Evolutionary conservation across 164 flowering plant species (phyloP).

Genomic region (Litsea cubeba): DNA sequence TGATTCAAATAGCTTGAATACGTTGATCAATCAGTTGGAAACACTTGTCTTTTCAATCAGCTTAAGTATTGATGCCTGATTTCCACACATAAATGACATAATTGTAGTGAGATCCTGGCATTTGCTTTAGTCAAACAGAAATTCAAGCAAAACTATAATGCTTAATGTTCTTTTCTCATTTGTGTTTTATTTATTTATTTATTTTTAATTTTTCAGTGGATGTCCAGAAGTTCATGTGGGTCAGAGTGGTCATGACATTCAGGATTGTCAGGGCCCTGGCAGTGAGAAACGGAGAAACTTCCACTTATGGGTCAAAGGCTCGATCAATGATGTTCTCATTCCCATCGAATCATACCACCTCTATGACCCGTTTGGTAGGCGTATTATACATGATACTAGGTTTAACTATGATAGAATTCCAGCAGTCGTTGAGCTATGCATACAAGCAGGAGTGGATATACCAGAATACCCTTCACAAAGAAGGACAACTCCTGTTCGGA

Average conservation of each 20-base stretch:
- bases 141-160: not conserved
- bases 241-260: slow-evolving; percentile 57
- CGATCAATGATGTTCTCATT: slow-evolving; percentile 68
- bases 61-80: too few species aligned
- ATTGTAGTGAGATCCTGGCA: not conserved
- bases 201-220: slow-evolving; percentile 33
- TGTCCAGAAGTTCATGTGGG: slow-evolving; percentile 88
- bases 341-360: slow-evolving; percentile 91
- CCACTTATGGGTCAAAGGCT: slow-evolving; percentile 84
- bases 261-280: slow-evolving; percentile 55
- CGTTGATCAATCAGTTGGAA: too few species aligned
- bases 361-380: slow-evolving; percentile 86
- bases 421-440: slow-evolving; percentile 88
- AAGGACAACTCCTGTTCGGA: slow-evolving; percentile 66
- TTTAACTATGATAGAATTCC: slow-evolving; percentile 88
- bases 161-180: not conserved
- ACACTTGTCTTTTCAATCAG: too few species aligned
- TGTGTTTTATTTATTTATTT: too few species aligned
- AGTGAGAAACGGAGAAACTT: slow-evolving; percentile 43
- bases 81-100: not conserved
- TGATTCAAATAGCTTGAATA: too few species aligned
- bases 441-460: slow-evolving; percentile 90
- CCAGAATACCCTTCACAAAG: slow-evolving; percentile 84
- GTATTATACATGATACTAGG: slow-evolving; percentile 77
- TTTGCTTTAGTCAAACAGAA: not conserved